Conservation (phyloP, 768 basidiomycete genomes). For the Macrolepiota fuliginosa region DNA sequence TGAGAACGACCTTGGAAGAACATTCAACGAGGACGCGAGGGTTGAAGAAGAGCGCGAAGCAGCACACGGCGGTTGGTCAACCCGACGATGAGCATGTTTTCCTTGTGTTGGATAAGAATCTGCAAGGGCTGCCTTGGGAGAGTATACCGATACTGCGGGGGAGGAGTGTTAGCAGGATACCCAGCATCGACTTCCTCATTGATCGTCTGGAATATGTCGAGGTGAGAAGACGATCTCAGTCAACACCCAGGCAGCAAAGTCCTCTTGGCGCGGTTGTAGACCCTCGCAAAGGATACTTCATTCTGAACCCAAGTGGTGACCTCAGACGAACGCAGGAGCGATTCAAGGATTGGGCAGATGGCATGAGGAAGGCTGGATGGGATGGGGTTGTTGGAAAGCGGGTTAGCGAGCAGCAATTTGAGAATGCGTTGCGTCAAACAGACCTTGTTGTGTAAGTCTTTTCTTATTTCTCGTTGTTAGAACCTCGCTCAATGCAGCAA, state of each 20-base stretch:
- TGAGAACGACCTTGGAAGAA: constrained; percentile 76
- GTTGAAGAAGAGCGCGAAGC: constrained; percentile 22
- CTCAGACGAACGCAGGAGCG: constrained; percentile 77
- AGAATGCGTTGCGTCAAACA: constrained; percentile 63
- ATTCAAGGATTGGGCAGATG: constrained; percentile 75
- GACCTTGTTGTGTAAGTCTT: constrained; percentile 87
- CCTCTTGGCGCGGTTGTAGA: constrained; percentile 56
- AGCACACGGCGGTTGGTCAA: constrained; percentile 15
- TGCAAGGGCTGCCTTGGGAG: constrained; percentile 94
- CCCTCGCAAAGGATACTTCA: constrained; percentile 69
- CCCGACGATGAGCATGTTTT: constrained; percentile 66
- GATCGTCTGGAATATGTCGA: constrained; percentile 73
- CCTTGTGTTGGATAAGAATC: constrained; percentile 84
- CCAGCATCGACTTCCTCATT: constrained; percentile 82
- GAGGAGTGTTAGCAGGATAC: constrained; percentile 88
- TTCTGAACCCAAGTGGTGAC: constrained; percentile 93
- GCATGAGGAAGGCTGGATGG: constrained; percentile 80
- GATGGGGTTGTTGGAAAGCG: constrained; percentile 71
- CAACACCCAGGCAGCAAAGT: constrained; percentile 18
- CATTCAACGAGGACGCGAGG: constrained; percentile 40
- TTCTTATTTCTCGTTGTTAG: not conserved
- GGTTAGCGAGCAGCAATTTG: constrained; percentile 83
- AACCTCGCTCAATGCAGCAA: not conserved
- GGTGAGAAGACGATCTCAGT: constrained; percentile 28
- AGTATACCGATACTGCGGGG: constrained; percentile 85